Base-by-base conservation (phyloP, 306 rosid species). In the Biancaea sappan region DNA sequence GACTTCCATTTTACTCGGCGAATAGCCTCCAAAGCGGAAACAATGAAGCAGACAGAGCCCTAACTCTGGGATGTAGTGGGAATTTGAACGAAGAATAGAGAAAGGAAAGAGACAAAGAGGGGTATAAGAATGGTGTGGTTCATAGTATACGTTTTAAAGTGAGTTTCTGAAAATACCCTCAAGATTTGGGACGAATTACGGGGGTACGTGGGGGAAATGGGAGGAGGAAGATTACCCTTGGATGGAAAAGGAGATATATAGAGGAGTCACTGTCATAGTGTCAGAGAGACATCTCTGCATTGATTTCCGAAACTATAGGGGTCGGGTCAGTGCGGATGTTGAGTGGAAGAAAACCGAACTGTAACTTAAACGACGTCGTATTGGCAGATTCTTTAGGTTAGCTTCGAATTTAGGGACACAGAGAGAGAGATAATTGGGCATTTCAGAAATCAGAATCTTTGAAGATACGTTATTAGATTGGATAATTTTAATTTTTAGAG, bases 121-220 rank as follows among this genome's bases (percentile, higher is more conserved):
- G 34, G 26, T 11, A 35, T 35, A 9, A 11, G 19, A 19, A 19
- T 32, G 26, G 28, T 2, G 2, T 41, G 4, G 15, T 5, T 1
- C 16, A 18, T n/a, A 10, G 3, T 32, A 35, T 61, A 72, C 69
- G 74, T 79, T 79, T 79, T 19, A 64, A 35, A 3, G 0, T 43
- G 15, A 15, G 25, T 40, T 79, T 56, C 53, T 63, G 19, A 0
- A 24, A 64, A 72, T 64, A 16, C 78, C 78, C 74, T 6, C 34
- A 4, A 0, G 1, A 0, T 43, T 18, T 6, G 8, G 40, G 25
- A 29, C 12, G 1, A 19, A 25, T 62, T 26, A 54, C 63, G 0
- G 1, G 21, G 5, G 2, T 44, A 3, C 1, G 21, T 4, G 0
- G 15, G 9, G 66, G 16, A 34, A 31, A 34, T 9, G 24, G 69